Evolutionary conservation across 257 asterid genomes (phyloP).

Genomic region (Nicotiana benthamiana): DNA sequence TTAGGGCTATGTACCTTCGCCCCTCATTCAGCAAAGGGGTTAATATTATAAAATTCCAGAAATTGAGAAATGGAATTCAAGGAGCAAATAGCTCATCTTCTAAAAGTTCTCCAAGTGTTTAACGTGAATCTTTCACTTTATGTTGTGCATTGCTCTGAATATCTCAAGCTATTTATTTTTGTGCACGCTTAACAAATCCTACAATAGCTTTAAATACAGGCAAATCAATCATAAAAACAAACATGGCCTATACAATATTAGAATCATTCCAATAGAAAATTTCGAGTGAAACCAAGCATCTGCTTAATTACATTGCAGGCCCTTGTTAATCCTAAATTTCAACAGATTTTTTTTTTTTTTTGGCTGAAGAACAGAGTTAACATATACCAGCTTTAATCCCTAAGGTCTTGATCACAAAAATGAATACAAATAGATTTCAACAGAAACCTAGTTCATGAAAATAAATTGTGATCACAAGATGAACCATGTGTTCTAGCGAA

Average conservation of each 20-base stretch:
- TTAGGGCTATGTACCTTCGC: too few species aligned
- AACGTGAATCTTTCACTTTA: background rate
- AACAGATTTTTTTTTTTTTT: background rate
- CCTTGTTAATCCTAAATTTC: background rate
- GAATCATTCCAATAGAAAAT: background rate
- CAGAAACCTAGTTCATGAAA: background rate
- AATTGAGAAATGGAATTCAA: background rate
- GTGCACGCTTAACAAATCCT: background rate
- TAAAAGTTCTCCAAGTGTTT: background rate
- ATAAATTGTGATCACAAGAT: background rate
- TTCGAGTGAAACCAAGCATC: background rate
- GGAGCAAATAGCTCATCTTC: background rate
- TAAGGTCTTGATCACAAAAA: background rate
- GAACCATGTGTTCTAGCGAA: background rate
- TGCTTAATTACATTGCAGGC: background rate
- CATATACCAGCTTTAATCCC: background rate
- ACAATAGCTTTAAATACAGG: background rate
- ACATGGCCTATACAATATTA: background rate
- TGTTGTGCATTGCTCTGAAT: background rate
- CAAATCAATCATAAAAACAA: background rate
- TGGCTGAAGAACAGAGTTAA: background rate
- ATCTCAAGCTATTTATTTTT: background rate
- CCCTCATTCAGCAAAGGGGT: background rate
- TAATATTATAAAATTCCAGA: background rate
- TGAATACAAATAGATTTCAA: background rate